Evolutionary conservation across 352 stramenopile genomes (phyloP).

Genomic region (Phytopythium mirpurense): DNA sequence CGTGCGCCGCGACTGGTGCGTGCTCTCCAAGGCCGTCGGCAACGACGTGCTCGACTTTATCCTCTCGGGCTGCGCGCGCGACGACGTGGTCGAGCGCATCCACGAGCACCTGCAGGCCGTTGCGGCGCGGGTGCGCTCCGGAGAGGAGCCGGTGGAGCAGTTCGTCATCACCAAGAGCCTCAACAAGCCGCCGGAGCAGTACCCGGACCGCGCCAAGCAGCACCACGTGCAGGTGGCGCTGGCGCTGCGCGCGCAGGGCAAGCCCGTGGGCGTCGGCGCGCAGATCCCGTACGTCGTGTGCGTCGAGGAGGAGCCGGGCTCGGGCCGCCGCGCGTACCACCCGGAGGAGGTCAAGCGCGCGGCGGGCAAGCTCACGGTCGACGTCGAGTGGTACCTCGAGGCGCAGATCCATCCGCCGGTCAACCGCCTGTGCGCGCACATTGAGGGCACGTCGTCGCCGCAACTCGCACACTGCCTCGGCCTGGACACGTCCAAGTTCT

Average conservation of each 20-base stretch:
- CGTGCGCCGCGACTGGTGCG: conserved; percentile 98
- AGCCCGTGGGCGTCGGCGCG: conserved; percentile 96
- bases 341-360: conserved; percentile 80
- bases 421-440: conserved; percentile 97
- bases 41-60: conserved; percentile 97
- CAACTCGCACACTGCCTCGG: conserved; percentile 96
- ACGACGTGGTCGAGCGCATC: conserved; percentile 96
- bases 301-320: conserved; percentile 75
- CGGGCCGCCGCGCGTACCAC: conserved; percentile 74
- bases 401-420: conserved; percentile 96
- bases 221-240: conserved; percentile 98
- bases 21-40: conserved; percentile 97
- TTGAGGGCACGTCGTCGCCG: conserved; percentile 94
- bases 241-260: conserved; percentile 92
- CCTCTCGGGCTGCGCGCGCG: conserved; percentile 91
- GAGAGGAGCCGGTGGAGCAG: conserved; percentile 93
- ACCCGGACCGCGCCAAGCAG: conserved; percentile 95
- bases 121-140: conserved; percentile 90
- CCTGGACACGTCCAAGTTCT: conserved; percentile 95
- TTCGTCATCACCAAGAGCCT: conserved; percentile 99
- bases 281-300: conserved; percentile 99
- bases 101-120: conserved; percentile 93
- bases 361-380: conserved; percentile 82
- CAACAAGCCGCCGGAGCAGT: conserved; percentile 98
- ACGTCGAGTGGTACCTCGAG: conserved; percentile 97